Evolutionary conservation across 352 stramenopile genomes (phyloP).

Genomic region (Globisporangium emineosum): DNA sequence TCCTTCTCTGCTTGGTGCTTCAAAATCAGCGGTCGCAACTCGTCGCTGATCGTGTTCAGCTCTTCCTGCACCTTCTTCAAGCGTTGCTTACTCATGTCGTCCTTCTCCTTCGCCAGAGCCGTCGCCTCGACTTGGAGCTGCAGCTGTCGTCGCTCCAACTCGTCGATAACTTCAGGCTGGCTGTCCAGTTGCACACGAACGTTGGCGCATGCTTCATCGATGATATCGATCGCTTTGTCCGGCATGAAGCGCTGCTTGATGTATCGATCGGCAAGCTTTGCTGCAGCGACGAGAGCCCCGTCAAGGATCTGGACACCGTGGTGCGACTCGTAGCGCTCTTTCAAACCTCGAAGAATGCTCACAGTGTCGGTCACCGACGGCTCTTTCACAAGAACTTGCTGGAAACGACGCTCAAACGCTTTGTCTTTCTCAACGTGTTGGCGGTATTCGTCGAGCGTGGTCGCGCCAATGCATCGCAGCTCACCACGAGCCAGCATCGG

Average conservation of each 20-base stretch:
- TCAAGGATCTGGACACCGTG: slow-evolving; percentile 96
- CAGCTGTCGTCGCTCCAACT: slow-evolving; percentile 92
- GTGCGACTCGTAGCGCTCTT: slow-evolving; percentile 96
- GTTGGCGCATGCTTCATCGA: slow-evolving; percentile 93
- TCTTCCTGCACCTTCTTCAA: slow-evolving; percentile 91
- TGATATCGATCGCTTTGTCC: slow-evolving; percentile 94
- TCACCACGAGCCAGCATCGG: slow-evolving; percentile 95
- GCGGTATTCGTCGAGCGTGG: slow-evolving; percentile 97
- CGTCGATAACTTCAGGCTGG: slow-evolving; percentile 95
- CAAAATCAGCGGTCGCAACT: slow-evolving; percentile 86
- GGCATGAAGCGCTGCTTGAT: slow-evolving; percentile 91
- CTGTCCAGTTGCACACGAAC: slow-evolving; percentile 93
- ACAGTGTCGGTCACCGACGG: slow-evolving; percentile 94
- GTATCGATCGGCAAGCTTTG: slow-evolving; percentile 93
- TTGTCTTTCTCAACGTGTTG: slow-evolving; percentile 98
- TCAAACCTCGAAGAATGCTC: slow-evolving; percentile 94
- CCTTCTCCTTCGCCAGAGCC: slow-evolving; percentile 92
- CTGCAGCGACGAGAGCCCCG: slow-evolving; percentile 91
- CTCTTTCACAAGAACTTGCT: slow-evolving; percentile 94
- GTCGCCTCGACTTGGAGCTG: slow-evolving; percentile 96
- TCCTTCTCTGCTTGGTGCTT: slow-evolving; percentile 92
- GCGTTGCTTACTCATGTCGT: slow-evolving; percentile 88
- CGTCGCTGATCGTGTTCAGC: slow-evolving; percentile 89
- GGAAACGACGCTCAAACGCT: slow-evolving; percentile 97
- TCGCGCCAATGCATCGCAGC: slow-evolving; percentile 97